These are phyloP conservation scores for Inonotus obliquus DNA, from an alignment of 1,284 basidiomycete species.

Conservation along the genomic window DNA sequence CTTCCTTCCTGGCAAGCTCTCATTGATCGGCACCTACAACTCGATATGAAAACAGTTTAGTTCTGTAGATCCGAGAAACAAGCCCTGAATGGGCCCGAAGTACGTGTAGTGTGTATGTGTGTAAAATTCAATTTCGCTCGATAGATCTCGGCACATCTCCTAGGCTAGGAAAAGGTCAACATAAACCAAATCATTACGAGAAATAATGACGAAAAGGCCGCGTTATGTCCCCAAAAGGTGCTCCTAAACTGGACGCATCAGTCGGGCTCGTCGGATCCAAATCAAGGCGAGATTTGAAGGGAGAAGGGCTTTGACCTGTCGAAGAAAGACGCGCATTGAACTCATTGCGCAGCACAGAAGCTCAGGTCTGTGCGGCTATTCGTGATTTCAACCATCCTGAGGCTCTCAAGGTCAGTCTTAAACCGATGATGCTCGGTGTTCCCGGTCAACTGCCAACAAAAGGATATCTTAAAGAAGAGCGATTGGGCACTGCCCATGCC, in stretches of 20 bases:
- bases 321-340: background rate
- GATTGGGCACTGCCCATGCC: background rate
- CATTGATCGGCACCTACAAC: background rate
- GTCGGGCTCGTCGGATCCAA: background rate
- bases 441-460: background rate
- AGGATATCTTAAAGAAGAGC: background rate
- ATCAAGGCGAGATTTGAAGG: background rate
- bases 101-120: too few species aligned
- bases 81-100: background rate
- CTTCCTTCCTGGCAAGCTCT: background rate
- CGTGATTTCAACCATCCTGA: background rate
- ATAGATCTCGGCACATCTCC: background rate
- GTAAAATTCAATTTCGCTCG: background rate
- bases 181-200: background rate
- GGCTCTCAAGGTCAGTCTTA: background rate
- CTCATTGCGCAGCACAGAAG: background rate
- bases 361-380: background rate
- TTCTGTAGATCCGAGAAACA: background rate
- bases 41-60: background rate
- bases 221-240: background rate
- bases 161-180: background rate
- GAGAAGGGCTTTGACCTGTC: background rate
- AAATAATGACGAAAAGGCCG: background rate
- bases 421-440: constrained; percentile 2
- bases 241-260: background rate